phyloP scores from a whole-genome alignment of 805 yeast species.

The Pichia cephalocereana region DNA sequence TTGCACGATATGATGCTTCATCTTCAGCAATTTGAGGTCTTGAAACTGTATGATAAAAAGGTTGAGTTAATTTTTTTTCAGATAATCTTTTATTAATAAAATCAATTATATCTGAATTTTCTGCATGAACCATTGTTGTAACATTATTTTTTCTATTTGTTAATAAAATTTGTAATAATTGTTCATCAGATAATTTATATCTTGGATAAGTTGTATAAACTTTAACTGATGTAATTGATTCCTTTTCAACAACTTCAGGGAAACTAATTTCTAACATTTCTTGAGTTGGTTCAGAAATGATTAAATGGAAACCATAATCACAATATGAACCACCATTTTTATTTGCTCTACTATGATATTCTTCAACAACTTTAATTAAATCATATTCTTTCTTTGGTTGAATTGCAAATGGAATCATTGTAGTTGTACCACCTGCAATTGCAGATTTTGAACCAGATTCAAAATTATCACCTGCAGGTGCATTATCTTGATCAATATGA shows the following conservation, averaged over 20 bases:
- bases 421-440: constrained; percentile 40
- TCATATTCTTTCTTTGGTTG: constrained; percentile 24
- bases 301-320: constrained; percentile 19
- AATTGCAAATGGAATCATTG: constrained; percentile 35
- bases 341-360: constrained; percentile 11
- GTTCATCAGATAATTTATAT: constrained; percentile 30
- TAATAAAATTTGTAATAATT: constrained; percentile 29
- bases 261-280: constrained; percentile 17
- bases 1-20: constrained; percentile 40
- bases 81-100: constrained; percentile 24
- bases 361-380: constrained; percentile 21
- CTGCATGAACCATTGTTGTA: constrained; percentile 42
- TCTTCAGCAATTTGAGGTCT: constrained; percentile 37
- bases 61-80: constrained; percentile 28
- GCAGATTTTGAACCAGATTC: constrained; percentile 35
- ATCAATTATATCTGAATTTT: constrained; percentile 35
- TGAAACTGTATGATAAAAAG: constrained; percentile 36
- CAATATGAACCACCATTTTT: constrained; percentile 12
- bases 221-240: constrained; percentile 31
- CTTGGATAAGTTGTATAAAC: constrained; percentile 38
- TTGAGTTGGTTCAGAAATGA: constrained; percentile 7
- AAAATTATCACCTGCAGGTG: constrained; percentile 40
- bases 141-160: constrained; percentile 32
- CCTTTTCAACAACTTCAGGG: constrained; percentile 23
- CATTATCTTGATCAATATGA: constrained; percentile 58